A percentile compares a stretch with the other conserved stretches of the same genome.
Evolutionary conservation across 441 rosid genomes (phyloP).

Genomic region (Brassica hybrid): DNA sequence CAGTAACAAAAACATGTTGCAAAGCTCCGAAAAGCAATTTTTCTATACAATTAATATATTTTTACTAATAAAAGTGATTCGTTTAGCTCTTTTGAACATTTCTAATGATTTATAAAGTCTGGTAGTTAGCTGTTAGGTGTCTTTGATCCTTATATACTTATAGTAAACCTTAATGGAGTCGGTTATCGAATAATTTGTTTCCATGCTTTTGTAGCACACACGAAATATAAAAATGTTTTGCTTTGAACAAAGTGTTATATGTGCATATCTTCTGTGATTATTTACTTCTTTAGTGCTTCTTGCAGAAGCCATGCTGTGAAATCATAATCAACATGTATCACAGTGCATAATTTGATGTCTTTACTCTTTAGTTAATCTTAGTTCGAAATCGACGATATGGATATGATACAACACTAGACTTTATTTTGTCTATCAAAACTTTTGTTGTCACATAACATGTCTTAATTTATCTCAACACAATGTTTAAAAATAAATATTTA

Average conservation of each 20-base stretch:
- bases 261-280: neutral
- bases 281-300: slow-evolving; percentile 1
- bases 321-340: slow-evolving; percentile 17
- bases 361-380: neutral
- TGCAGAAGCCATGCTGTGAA: slow-evolving; percentile 2
- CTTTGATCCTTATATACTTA: slow-evolving; percentile 5
- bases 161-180: slow-evolving; percentile 37
- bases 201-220: slow-evolving; percentile 28
- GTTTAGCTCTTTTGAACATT: slow-evolving; percentile 14
- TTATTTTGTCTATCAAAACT: neutral
- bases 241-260: neutral
- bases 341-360: neutral
- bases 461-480: neutral
- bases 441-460: neutral
- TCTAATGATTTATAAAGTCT: slow-evolving; percentile 21
- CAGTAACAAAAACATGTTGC: slow-evolving; percentile 31
- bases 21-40: slow-evolving; percentile 16
- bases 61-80: slow-evolving; percentile 24
- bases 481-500: neutral
- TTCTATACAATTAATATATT: neutral
- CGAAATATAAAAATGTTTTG: neutral
- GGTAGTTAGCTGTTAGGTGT: slow-evolving; percentile 37
- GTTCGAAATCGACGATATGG: slow-evolving; percentile 4
- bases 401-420: neutral
- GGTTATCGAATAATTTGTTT: slow-evolving; percentile 37